phyloP scores from a whole-genome alignment of 805 yeast species.

The Yarrowia keelungensis region DNA sequence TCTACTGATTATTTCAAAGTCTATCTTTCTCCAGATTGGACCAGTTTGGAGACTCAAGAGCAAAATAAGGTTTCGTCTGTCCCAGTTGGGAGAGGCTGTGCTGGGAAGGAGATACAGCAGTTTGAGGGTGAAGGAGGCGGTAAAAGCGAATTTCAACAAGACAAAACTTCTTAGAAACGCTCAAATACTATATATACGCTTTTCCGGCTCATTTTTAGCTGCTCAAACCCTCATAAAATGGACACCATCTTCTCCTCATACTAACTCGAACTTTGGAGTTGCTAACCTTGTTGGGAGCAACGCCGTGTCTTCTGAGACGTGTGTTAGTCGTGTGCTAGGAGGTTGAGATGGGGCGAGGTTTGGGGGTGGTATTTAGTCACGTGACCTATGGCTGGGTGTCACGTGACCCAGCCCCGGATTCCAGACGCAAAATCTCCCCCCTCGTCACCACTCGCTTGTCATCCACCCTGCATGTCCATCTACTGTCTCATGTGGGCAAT shows the following conservation, averaged over 20 bases:
- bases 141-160: background rate
- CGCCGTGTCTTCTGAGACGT: slow-evolving; percentile 21
- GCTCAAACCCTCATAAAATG: too few relatives aligned
- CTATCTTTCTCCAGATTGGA: slow-evolving; percentile 31
- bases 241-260: too few relatives aligned
- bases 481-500: slow-evolving; percentile 18
- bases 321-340: slow-evolving; percentile 4
- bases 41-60: background rate
- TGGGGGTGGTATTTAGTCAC: too few relatives aligned
- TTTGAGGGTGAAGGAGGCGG: background rate
- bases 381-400: too few relatives aligned
- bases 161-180: too few relatives aligned
- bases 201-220: too few relatives aligned
- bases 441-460: too few relatives aligned
- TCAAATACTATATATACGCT: too few relatives aligned
- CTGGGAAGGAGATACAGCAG: too few relatives aligned
- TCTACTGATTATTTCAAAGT: slow-evolving; percentile 20
- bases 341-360: too few relatives aligned
- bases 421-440: too few relatives aligned
- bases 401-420: too few relatives aligned
- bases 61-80: background rate
- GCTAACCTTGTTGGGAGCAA: slow-evolving; percentile 28
- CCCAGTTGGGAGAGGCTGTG: slow-evolving; percentile 29
- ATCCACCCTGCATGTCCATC: slow-evolving; percentile 2
- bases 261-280: slow-evolving; percentile 9